Base-by-base conservation (phyloP, 2,329 filamentous ascomycete genomes). In the Pyrenophora teres region DNA sequence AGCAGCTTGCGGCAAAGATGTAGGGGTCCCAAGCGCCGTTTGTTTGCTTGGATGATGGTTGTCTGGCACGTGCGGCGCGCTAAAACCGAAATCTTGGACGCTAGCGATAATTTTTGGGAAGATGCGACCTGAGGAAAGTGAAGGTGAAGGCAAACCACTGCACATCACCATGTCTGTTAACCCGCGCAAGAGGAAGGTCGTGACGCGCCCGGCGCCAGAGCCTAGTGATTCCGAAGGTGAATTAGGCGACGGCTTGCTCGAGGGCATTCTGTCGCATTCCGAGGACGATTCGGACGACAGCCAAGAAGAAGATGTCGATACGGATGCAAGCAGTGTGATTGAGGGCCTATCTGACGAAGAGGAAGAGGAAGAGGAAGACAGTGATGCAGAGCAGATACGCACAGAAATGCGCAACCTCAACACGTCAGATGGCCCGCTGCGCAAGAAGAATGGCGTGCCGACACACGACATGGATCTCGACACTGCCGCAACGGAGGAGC, bases 181-280 rank as follows among this genome's bases (percentile, higher is more conserved):
- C 76, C 79, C 80, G 74, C 72, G 76, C 60, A 79, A 79, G 68
- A 70, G 77, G 31, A 78, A 79, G 63, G 75, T 71, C 6, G 71
- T 73, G 23, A 63, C 65, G n/a, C 67, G 72, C 63, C 67, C 72
- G 61, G 50, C 68, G 63, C 56, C 68, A 46, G 58, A 47, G 40
- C 54, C 65, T 12, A 67, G 59, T 38, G 63, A 66, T 12, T 68
- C 66, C 1, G 70, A 72, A 13, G 71, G 71, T 30, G 73, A 75
- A 48, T 50, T 76, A 39, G 65, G 64, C 12, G 69, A 74, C 38
- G 75, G 73, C 4, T 61, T 74, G 33, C 65, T 78, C 10, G 75
- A 77, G 45, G 74, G 74, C 32, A 76, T 76, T 42, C 59, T 77
- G 47, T 75, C 74, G 50, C 71, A 75, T 57, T 75, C 73, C 50